Percentiles rank a stretch among this genome's conserved stretches.
Evolutionary conservation across 1,284 basidiomycete genomes (phyloP).

Genomic region (Neotropicomus parvogracilis): DNA sequence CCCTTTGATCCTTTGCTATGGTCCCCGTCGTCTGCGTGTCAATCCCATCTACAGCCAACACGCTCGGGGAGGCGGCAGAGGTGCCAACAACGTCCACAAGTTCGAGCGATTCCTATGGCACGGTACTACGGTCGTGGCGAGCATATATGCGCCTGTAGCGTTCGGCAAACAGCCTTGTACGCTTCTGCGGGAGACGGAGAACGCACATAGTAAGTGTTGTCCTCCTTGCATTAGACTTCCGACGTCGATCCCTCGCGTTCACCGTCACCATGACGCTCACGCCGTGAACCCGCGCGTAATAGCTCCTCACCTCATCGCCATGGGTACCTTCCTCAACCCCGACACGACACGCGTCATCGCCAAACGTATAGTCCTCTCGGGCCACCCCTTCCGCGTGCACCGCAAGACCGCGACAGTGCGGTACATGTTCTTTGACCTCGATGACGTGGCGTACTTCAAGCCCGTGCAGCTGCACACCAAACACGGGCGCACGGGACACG

Average conservation of each 20-base stretch:
- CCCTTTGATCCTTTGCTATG: constrained; percentile 83
- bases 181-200: constrained; percentile 62
- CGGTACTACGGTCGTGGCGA: constrained; percentile 77
- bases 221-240: background rate
- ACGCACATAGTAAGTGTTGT: constrained; percentile 51
- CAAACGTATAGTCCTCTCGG: constrained; percentile 91
- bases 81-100: constrained; percentile 96
- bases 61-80: constrained; percentile 83
- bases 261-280: background rate
- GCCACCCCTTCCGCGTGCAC: constrained; percentile 97
- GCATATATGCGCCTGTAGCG: constrained; percentile 83
- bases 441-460: constrained; percentile 92
- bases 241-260: background rate
- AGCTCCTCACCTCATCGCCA: constrained; percentile 87
- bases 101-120: constrained; percentile 92
- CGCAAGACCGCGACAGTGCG: constrained; percentile 96
- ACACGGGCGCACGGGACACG: constrained; percentile 88
- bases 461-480: constrained; percentile 94
- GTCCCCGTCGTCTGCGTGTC: constrained; percentile 80
- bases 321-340: constrained; percentile 83
- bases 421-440: constrained; percentile 97
- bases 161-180: constrained; percentile 86
- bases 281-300: too few species aligned
- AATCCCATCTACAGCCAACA: constrained; percentile 93
- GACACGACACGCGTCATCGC: constrained; percentile 91